phyloP scores from a whole-genome alignment of 305 asterid genomes.

The Petunia hybrid region DNA sequence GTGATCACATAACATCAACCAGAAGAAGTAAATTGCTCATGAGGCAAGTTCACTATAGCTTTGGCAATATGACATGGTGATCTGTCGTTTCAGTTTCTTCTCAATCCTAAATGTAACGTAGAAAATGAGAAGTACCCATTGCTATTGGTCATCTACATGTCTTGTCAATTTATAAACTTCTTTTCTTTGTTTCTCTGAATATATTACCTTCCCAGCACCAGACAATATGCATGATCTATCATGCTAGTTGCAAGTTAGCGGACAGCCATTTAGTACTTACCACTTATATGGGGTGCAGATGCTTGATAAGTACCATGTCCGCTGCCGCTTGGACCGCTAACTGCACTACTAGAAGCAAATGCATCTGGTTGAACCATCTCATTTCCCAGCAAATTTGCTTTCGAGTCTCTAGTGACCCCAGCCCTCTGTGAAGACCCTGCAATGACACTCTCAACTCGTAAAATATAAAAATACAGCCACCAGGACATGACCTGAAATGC shows the following conservation, averaged over 20 bases:
- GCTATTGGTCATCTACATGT: slow-evolving; percentile 18
- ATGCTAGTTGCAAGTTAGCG: slow-evolving; percentile 1
- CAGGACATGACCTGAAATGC: slow-evolving; percentile 16
- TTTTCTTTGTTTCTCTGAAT: background rate
- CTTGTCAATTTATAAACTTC: background rate
- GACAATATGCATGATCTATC: background rate
- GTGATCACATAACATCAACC: slow-evolving; percentile 5
- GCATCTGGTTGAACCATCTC: slow-evolving; percentile 67
- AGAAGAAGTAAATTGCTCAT: background rate
- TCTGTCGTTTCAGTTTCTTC: slow-evolving; percentile 25
- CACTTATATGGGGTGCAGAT: slow-evolving; percentile 57
- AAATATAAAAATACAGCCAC: slow-evolving; percentile 27
- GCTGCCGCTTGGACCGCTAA: slow-evolving; percentile 57
- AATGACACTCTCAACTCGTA: slow-evolving; percentile 38
- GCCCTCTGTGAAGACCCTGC: slow-evolving; percentile 71
- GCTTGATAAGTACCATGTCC: slow-evolving; percentile 77
- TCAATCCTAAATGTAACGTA: slow-evolving; percentile 14
- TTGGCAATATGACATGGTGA: slow-evolving; percentile 1
- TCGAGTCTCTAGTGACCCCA: slow-evolving; percentile 64
- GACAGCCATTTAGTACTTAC: slow-evolving; percentile 42
- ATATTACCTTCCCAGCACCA: slow-evolving; percentile 18
- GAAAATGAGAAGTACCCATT: background rate
- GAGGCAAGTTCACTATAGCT: slow-evolving; percentile 10
- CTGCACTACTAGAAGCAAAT: slow-evolving; percentile 62
- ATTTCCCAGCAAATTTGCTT: slow-evolving; percentile 61